phyloP scores from a whole-genome alignment of 2,329 filamentous ascomycete genomes.

The Calcarisporium arbuscula region DNA sequence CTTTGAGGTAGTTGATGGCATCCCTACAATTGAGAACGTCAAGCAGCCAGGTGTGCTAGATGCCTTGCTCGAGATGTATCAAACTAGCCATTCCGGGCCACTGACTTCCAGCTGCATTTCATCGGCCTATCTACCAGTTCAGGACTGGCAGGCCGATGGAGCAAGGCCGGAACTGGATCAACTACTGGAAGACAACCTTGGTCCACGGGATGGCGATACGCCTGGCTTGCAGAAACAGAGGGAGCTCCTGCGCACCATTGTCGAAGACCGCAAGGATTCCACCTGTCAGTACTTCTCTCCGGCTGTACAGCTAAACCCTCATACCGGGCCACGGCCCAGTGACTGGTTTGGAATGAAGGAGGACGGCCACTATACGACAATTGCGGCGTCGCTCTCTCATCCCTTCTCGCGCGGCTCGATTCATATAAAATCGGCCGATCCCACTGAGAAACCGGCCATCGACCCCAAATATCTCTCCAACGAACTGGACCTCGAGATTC shows the following conservation, averaged over 20 bases:
- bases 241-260: conserved; percentile 10
- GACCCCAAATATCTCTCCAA: conserved; percentile 26
- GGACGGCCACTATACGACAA: conserved; percentile 44
- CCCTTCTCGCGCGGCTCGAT: conserved; percentile 53
- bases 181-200: conserved; percentile 5
- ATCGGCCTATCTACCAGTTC: conserved; percentile 7
- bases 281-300: conserved; percentile 26
- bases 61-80: conserved; percentile 24
- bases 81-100: conserved; percentile 23
- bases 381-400: conserved; percentile 51
- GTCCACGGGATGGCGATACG: conserved; percentile 8
- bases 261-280: conserved; percentile 20
- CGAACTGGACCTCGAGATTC: conserved; percentile 49
- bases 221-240: conserved; percentile 1
- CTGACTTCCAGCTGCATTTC: conserved; percentile 14
- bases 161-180: conserved; percentile 2
- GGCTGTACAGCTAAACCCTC: conserved; percentile 20
- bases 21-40: conserved; percentile 19
- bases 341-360: conserved; percentile 5
- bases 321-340: conserved; percentile 17
- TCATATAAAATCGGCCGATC: conserved; percentile 43
- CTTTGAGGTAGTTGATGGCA: conserved; percentile 30
- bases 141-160: conserved; percentile 1
- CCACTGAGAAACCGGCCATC: conserved; percentile 32
- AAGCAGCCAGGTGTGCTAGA: conserved; percentile 22